Conservation (phyloP, 2,329 filamentous ascomycete genomes). For the Thelonectria rubi region DNA sequence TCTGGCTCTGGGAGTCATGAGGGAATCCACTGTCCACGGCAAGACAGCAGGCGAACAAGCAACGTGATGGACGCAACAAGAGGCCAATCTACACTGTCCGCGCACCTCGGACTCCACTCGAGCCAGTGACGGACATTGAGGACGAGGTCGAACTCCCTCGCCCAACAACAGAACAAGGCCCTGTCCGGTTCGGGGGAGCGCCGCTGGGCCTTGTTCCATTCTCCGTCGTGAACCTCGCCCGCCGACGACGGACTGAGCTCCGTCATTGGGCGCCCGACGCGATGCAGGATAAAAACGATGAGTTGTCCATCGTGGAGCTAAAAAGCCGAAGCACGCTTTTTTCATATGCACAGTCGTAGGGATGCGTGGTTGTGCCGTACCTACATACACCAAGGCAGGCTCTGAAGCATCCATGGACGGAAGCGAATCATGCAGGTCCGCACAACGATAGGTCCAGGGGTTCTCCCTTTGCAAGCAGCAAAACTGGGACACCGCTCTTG, state of each 20-base stretch:
- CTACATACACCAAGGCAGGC: background rate
- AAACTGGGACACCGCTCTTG: constrained; percentile 37
- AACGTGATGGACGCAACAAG: too few relatives aligned
- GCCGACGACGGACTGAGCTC: constrained; percentile 2
- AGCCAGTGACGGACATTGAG: background rate
- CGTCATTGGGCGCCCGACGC: constrained; percentile 17
- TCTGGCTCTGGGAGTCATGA: background rate
- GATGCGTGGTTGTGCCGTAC: background rate
- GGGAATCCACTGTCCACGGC: background rate
- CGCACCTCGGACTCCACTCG: background rate
- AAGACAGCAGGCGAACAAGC: background rate
- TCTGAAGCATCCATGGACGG: constrained; percentile 7
- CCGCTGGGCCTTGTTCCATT: background rate
- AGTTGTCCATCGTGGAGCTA: constrained; percentile 19
- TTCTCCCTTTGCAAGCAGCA: constrained; percentile 14
- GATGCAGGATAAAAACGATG: constrained; percentile 7
- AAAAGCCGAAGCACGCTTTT: background rate
- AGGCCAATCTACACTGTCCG: too few relatives aligned
- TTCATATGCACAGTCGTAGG: background rate
- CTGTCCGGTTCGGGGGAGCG: constrained; percentile 4
- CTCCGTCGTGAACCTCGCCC: constrained; percentile 14
- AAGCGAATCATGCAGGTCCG: constrained; percentile 14
- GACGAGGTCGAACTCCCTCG: background rate
- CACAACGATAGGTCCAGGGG: constrained; percentile 18
- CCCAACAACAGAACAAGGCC: background rate